Base-by-base conservation (phyloP, 2,329 filamentous ascomycete genomes). In the Colletotrichum higginsianum region DNA sequence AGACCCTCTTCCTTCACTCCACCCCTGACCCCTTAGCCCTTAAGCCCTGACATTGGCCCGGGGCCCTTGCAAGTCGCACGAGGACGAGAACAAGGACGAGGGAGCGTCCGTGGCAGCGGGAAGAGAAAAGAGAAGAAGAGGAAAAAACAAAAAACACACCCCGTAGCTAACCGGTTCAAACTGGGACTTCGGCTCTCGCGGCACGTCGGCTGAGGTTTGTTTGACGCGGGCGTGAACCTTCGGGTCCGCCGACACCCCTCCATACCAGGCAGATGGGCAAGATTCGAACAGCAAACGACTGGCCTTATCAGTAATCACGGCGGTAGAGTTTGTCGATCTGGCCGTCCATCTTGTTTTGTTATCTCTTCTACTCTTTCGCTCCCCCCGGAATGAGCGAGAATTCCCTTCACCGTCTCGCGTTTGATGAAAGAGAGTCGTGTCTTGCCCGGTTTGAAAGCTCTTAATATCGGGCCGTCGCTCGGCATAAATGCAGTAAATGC, bases 151-250 rank as follows among this genome's bases (percentile, higher is more conserved):
- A 26, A 26, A 26, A 26, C 66, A 60, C 44, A 71, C 18, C 35
- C 67, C 63, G 67, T 38, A 30, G 47, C 35, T 61, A 71, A 44
- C 49, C 56, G 62, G 55, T 56, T 71, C 67, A 18, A 65, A 23
- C 18, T 46, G 49, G 12, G 16, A 9, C 23, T 66, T 26, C 56
- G 67, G 63, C 7, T 66, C 30, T 71, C 18, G 55, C 63, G 63
- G 67, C 67, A 61, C 55, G 30, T 49, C 62, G 49, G 62, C 62
- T 55, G 62, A 55, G 62, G 26, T 26, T 26, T 60, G 26, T 42
- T 49, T 26, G 40, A 66, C 52, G 67, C 67, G 26, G 16, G 53
- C 38, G 21, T 42, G 52, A 66, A 61, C 67, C 40, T 66, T 67
- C 52, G 61, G 61, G 35, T 30, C 66, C 61, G 66, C 66, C 40